These are phyloP conservation scores for Backusella westeae DNA, from an alignment of 192 early-diverging fungal species.

Conservation along the genomic window DNA sequence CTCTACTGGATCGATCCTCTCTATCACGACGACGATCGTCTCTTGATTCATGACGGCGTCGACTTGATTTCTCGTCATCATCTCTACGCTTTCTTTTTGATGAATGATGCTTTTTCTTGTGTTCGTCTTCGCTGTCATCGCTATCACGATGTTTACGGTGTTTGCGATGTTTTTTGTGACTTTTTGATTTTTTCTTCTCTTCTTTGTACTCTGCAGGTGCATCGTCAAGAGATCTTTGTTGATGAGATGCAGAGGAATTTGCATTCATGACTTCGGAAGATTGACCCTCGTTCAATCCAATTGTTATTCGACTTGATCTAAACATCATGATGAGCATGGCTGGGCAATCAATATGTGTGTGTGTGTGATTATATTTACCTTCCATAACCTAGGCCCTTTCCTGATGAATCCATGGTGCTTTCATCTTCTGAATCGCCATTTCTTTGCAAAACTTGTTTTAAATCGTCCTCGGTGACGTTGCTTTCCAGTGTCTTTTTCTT, in stretches of 20 bases:
- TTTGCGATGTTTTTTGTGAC: conserved; percentile 86
- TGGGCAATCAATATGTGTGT: too few relatives aligned
- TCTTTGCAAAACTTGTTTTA: conserved; percentile 41
- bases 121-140: background rate
- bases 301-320: conserved; percentile 3
- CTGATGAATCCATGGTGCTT: conserved; percentile 18
- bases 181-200: conserved; percentile 61
- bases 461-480: conserved; percentile 46
- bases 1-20: background rate
- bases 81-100: conserved; percentile 2
- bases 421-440: conserved; percentile 25
- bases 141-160: conserved; percentile 15
- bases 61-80: background rate
- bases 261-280: conserved; percentile 19
- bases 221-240: conserved; percentile 9
- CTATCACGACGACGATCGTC: background rate
- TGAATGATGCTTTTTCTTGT: background rate
- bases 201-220: conserved; percentile 61
- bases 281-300: background rate
- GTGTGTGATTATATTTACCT: conserved; percentile 17
- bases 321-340: background rate
- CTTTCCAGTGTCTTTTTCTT: conserved; percentile 39
- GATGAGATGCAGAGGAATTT: conserved; percentile 72
- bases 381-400: conserved; percentile 34
- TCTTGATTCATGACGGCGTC: background rate